Conservation (phyloP, 1,284 basidiomycete genomes). For the Thelephora terrestris region DNA sequence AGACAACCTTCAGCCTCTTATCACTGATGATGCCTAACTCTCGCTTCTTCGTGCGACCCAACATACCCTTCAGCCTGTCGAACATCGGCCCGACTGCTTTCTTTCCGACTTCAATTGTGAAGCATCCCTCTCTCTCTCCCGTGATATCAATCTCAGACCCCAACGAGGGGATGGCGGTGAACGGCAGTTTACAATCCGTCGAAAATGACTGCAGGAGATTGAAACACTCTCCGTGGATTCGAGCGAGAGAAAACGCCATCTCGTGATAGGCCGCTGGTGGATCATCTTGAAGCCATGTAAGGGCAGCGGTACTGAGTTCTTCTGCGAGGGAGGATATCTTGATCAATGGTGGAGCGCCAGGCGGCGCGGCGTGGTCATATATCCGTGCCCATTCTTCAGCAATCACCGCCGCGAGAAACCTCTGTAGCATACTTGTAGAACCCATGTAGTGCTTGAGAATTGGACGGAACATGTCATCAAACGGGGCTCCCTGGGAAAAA, state of each 20-base stretch:
- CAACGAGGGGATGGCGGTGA: constrained; percentile 71
- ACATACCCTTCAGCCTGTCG: constrained; percentile 60
- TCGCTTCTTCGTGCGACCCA: constrained; percentile 70
- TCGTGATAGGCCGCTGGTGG: constrained; percentile 85
- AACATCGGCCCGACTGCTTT: constrained; percentile 66
- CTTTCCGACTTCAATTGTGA: constrained; percentile 77
- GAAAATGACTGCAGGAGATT: constrained; percentile 75
- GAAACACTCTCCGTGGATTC: constrained; percentile 76
- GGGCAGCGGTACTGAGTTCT: constrained; percentile 56
- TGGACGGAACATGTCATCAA: constrained; percentile 56
- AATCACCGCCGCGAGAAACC: constrained; percentile 76
- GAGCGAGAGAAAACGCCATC: constrained; percentile 75
- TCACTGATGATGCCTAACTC: constrained; percentile 72
- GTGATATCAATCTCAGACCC: constrained; percentile 74
- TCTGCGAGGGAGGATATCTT: constrained; percentile 51
- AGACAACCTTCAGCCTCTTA: constrained; percentile 61
- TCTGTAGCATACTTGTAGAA: constrained; percentile 87
- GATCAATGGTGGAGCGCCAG: constrained; percentile 32
- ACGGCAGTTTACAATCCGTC: constrained; percentile 78
- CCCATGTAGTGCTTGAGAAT: constrained; percentile 73
- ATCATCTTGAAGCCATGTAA: constrained; percentile 64
- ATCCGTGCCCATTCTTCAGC: constrained; percentile 90
- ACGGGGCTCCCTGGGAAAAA: constrained; percentile 20
- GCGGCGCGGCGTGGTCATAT: constrained; percentile 26
- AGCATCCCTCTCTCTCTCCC: constrained; percentile 53